These are phyloP conservation scores for Kwoniella mangroviensis DNA, from an alignment of 768 basidiomycete species.

Conservation along the genomic window DNA sequence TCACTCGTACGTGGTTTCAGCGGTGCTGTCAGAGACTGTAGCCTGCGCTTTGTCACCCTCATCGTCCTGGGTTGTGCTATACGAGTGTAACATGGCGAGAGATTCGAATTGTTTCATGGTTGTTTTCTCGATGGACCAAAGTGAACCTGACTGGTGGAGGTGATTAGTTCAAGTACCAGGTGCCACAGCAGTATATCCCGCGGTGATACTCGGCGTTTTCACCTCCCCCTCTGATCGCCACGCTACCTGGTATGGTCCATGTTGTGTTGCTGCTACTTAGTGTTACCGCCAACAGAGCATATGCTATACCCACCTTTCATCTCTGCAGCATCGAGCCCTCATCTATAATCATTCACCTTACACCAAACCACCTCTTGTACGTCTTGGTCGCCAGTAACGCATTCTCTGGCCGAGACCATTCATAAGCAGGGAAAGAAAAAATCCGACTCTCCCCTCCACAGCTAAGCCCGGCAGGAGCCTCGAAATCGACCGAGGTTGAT, in stretches of 20 bases:
- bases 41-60: conserved; percentile 17
- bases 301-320: not conserved
- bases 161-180: conserved; percentile 6
- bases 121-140: conserved; percentile 5
- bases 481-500: conserved; percentile 19
- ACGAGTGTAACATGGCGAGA: not conserved
- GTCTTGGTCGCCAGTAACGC: conserved; percentile 1
- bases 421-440: not conserved
- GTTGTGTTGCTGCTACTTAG: no score
- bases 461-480: conserved; percentile 10
- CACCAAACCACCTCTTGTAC: not conserved
- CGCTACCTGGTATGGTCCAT: not conserved
- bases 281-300: not conserved
- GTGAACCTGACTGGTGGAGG: conserved; percentile 21
- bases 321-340: not conserved
- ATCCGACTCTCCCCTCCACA: conserved; percentile 1
- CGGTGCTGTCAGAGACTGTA: conserved; percentile 11
- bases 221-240: conserved; percentile 1
- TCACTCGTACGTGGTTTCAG: conserved; percentile 20
- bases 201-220: conserved; percentile 35
- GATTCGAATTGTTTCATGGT: not conserved
- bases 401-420: not conserved
- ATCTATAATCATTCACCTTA: not conserved
- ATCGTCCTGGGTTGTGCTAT: not conserved
- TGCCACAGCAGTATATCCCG: conserved; percentile 21